Evolutionary conservation across 768 basidiomycete genomes (phyloP), one percentile per base, ranked within the genome.

Genomic region (Boletus rufocinnamomeus): DNA sequence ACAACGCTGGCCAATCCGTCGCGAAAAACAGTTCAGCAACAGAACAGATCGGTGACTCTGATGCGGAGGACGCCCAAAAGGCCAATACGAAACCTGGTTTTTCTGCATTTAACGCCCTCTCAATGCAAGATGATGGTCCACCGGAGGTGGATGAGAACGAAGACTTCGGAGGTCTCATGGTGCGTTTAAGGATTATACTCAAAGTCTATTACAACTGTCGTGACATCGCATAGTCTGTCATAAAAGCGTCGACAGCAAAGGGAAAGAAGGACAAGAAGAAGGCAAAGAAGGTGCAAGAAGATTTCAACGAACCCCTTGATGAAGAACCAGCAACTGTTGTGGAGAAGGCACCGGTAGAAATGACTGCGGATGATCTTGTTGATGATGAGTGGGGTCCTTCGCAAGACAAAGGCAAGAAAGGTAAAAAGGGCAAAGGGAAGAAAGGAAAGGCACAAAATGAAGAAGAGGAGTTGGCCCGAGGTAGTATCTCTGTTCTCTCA

Each of bases 91-190:
- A 72, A 54, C 57, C 69, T 30, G 77, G 74, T 2, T 81, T 85
- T 66, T 81, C 83, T 25, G 78, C 80, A 2, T 86, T 88, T 62
- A 74, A 82, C 6, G 73, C 80, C 0, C 73, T 68, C 30, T 32
- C 83, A 16, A 76, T 70, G 57, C 76, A 80, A 50, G 81, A 80
- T 41, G 74, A 68, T 30, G 77, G 70, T 16, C 76, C 74, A 4
- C 79, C 73, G 4, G 73, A 68, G n/a, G 76, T 72, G 28, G 85
- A 84, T 35, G 85, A 84, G 55, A 85, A 85, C 35, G 83, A 83
- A 58, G 86, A 86, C 62, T 88, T 82, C 60, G 89, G 89, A 43
- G 89, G 89, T 44, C 76, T 91, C 41, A 90, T 91, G 89, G 89
- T 89, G 66, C 46, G 82, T 65, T 25, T 23, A 28, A n/a, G 46